These are phyloP conservation scores for Aspergillus ochraceus DNA, from an alignment of 2,329 filamentous ascomycete species.

Conservation along the genomic window DNA sequence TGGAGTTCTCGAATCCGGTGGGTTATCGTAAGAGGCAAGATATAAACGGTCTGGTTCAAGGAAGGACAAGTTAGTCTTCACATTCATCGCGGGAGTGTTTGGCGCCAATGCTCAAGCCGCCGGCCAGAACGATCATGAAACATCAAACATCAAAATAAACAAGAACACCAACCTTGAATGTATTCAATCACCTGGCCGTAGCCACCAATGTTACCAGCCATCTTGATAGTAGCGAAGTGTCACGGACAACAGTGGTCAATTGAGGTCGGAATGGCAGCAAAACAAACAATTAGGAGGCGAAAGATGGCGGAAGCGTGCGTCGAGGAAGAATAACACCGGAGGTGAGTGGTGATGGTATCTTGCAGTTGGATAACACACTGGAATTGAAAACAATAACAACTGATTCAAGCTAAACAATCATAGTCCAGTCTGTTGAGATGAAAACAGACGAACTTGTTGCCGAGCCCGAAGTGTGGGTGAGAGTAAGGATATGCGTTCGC, in stretches of 20 bases:
- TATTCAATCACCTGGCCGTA: conserved; percentile 93
- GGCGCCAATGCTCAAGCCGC: neutral
- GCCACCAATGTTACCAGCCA: conserved; percentile 56
- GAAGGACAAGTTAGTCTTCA: neutral
- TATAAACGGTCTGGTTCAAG: conserved; percentile 76
- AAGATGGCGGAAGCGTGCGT: neutral
- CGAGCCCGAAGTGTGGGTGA: conserved; percentile 20
- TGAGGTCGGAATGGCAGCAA: conserved; percentile 9
- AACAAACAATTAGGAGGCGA: conserved; percentile 8
- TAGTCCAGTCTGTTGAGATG: conserved; percentile 23
- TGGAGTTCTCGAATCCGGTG: conserved; percentile 76
- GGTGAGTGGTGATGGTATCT: conserved; percentile 14
- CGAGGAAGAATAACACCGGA: conserved; percentile 1
- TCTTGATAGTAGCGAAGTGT: conserved; percentile 35
- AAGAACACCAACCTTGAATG: conserved; percentile 73
- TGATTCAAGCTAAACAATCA: conserved; percentile 27
- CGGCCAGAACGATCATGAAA: conserved; percentile 10
- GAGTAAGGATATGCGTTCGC: conserved; percentile 27
- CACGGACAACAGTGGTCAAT: conserved; percentile 13
- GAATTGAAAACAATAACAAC: conserved; percentile 10
- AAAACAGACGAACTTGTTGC: conserved; percentile 10
- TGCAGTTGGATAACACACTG: conserved; percentile 8
- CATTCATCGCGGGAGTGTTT: neutral
- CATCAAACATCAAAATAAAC: conserved; percentile 1
- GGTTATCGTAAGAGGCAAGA: conserved; percentile 83